Percentiles rank a stretch among this genome's conserved stretches.
These are phyloP conservation scores for Colletotrichum echinochloae DNA, from an alignment of 2,329 filamentous ascomycete genomes.

Conservation along the genomic window DNA sequence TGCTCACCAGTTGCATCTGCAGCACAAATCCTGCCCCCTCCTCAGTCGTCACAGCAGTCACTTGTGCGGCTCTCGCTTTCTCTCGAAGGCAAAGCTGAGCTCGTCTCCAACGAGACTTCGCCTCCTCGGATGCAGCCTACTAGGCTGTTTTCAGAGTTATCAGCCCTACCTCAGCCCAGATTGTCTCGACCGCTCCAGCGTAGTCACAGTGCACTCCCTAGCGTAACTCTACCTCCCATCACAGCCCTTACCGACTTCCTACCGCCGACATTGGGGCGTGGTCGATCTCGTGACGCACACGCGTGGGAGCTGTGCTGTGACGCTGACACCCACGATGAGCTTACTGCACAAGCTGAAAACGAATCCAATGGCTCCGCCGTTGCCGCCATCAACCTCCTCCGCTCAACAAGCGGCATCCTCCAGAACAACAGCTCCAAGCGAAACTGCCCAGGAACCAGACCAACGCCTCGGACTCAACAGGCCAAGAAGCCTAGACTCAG, in stretches of 20 bases:
- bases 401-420: constrained; percentile 71
- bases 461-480: constrained; percentile 47
- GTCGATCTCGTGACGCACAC: constrained; percentile 86
- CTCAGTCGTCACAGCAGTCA: constrained; percentile 49
- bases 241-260: constrained; percentile 64
- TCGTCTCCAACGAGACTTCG: constrained; percentile 77
- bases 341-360: constrained; percentile 84
- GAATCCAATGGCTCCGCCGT: constrained; percentile 84
- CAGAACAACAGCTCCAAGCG: constrained; percentile 73
- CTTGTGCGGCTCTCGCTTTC: constrained; percentile 84
- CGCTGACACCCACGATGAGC: constrained; percentile 79
- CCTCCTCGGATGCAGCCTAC: constrained; percentile 72
- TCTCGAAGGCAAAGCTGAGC: constrained; percentile 89
- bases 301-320: constrained; percentile 95
- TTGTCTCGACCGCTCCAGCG: constrained; percentile 65
- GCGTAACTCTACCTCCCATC: constrained; percentile 68
- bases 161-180: constrained; percentile 61
- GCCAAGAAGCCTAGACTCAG: constrained; percentile 73
- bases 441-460: constrained; percentile 60
- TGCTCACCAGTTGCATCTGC: constrained; percentile 56
- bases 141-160: constrained; percentile 60
- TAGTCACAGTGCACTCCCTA: constrained; percentile 75
- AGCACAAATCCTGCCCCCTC: constrained; percentile 49
- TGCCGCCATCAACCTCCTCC: constrained; percentile 83
- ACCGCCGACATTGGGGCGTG: constrained; percentile 69